These are phyloP conservation scores for Prunus mira DNA, from an alignment of 306 rosid species.

Conservation along the genomic window DNA sequence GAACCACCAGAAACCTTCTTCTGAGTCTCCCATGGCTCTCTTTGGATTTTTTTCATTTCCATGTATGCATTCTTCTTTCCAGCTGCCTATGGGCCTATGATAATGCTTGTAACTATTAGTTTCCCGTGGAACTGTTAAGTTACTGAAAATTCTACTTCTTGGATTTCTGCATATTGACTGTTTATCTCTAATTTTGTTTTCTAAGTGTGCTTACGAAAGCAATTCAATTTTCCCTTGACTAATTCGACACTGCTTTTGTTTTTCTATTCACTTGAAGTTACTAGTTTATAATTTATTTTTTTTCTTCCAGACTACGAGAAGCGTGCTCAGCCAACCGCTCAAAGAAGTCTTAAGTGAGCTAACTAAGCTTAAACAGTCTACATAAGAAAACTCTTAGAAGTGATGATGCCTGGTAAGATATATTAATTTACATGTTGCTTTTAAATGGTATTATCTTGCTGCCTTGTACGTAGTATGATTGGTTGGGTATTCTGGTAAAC, in stretches of 20 bases:
- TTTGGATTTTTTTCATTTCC: neutral
- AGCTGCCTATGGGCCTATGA: neutral
- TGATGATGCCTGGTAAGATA: conserved; percentile 32
- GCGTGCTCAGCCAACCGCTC: conserved; percentile 36
- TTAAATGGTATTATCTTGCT: conserved; percentile 1
- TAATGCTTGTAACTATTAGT: neutral
- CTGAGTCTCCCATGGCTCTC: neutral
- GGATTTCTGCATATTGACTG: neutral
- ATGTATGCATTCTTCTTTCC: neutral
- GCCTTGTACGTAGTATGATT: neutral
- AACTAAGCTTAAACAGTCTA: conserved; percentile 39
- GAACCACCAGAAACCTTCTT: too few relatives aligned
- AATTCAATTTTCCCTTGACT: neutral
- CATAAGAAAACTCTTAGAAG: conserved; percentile 23
- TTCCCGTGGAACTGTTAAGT: neutral
- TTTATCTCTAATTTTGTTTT: neutral
- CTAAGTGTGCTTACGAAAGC: neutral
- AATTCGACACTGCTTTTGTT: neutral
- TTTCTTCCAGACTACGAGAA: conserved; percentile 50
- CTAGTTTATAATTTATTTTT: conserved; percentile 7
- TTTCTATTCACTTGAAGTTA: conserved; percentile 10
- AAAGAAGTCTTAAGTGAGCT: conserved; percentile 55
- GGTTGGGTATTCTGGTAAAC: conserved; percentile 5
- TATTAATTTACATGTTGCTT: neutral
- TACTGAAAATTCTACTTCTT: neutral